Base-by-base conservation (phyloP, 2,329 filamentous ascomycete genomes). In the Rutstroemia sp. region DNA sequence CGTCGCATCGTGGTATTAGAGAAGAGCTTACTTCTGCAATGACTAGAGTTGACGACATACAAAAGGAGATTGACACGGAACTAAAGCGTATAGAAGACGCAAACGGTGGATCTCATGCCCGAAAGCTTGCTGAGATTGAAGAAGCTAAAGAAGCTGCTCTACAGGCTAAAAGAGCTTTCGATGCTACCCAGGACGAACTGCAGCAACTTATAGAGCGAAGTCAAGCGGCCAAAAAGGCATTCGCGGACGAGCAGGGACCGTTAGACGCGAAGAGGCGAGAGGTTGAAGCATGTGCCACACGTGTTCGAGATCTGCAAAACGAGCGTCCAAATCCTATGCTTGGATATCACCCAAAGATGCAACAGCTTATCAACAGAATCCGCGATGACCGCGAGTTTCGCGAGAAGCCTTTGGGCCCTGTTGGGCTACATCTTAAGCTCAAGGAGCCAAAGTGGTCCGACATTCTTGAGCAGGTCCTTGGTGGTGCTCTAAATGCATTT, bases 361-460 rank as follows among this genome's bases (percentile, higher is more conserved):
- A 78, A 1, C 72, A 75, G 2, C 78, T 96, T 3, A 72, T 95
- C 6, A 76, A 73, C 53, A 79, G 78, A n/a, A 88, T 97, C 59
- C 77, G 82, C 5, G 73, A 76, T n/a, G 89, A 95, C 57, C 70
- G 61, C 2, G 77, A 83, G 0, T 97, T 95, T 67, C 74, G 76
- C 23, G 74, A 80, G 45, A 85, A 80, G 60, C 94, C 94, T 2
- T 76, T 97, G 37, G 94, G 94, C 0, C 94, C 94, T 0, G 76
- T 97, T 14, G 94, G 92, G 30, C 76, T 83, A 23, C 81, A 94
- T 65, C 78, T 99, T 51, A 84, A 83, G 62, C 75, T 99, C 23
- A 74, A 83, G 38, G 85, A 92, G 62, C 87, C 89, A 1, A 79
- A 89, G 64, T 99, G 94, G 94, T 87, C 86, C 1, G 80, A 82